Evolutionary conservation across 2,329 filamentous ascomycete genomes (phyloP), one percentile per base, ranked within the genome.

Genomic region (Rhynchosporium agropyri): DNA sequence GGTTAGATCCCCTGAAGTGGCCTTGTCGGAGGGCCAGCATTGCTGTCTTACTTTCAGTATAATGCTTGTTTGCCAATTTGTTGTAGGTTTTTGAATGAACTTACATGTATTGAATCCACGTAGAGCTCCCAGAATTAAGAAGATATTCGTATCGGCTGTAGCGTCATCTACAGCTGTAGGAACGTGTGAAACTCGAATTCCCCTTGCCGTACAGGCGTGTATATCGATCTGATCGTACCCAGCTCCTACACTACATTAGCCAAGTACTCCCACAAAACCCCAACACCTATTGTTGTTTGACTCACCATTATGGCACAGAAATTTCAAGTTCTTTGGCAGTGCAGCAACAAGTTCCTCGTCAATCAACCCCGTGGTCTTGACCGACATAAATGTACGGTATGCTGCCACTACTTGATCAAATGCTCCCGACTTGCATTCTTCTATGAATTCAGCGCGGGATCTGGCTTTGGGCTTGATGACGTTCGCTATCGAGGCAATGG

Each of bases 201-300:
- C 79, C 59, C 85, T 85, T 1, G 80, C 79, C 9, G 86, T 89
- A 79, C 90, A 94, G 45, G 89, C 88, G 53, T 83, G 75, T 8
- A 93, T 80, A 74, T 93, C 88, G 66, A 96, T 81, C 75, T 92
- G 89, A 75, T 96, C 92, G 77, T 96, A 96, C 43, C 92, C 92
- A 61, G 92, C 90, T 65, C 90, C 88, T 89, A 28, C 36, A 7
- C 31, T 10, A n/a, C 36, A 29, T 54, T 26, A 54, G 51, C 51
- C 15, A 20, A 13, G 1, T 28, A 20, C 5, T 15, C 36, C 9
- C 12, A 15, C 3, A 15, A 28, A 28, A 42, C 1, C 8, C 5
- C 36, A 33, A 13, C 36, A 10, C n/a, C n/a, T 7, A 20, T 20
- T 40, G n/a, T 15, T 12, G 38, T 46, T 53, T 51, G 10, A 71